These are phyloP conservation scores for Starmerella cellae DNA, from an alignment of 805 yeast species.

Conservation along the genomic window DNA sequence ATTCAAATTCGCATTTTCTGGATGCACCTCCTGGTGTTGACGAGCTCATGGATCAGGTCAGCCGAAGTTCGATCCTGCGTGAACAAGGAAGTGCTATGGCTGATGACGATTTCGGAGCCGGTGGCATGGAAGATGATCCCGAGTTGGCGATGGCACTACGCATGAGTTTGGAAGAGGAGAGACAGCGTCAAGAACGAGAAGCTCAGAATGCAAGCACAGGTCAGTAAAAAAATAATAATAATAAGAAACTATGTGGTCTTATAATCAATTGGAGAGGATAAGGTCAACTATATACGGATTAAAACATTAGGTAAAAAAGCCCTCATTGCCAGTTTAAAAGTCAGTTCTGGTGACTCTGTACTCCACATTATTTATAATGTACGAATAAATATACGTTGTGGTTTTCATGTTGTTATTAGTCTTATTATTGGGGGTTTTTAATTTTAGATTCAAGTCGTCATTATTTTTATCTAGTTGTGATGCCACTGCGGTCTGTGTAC, in stretches of 20 bases:
- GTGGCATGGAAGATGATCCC: conserved; percentile 54
- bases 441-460: no score
- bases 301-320: no score
- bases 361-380: no score
- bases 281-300: no score
- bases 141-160: conserved; percentile 93
- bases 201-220: conserved; percentile 1
- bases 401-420: no score
- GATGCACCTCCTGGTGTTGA: conserved; percentile 83
- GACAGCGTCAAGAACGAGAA: conserved; percentile 38
- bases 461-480: conserved; percentile 26
- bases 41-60: conserved; percentile 67
- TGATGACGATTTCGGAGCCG: conserved; percentile 32
- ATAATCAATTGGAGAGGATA: no score
- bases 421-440: no score
- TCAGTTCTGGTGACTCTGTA: no score
- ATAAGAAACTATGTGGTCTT: no score
- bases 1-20: conserved; percentile 55
- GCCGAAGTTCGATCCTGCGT: conserved; percentile 54
- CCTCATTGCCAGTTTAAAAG: no score
- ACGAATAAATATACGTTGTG: no score
- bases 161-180: conserved; percentile 88
- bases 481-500: conserved; percentile 80
- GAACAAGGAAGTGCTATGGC: conserved; percentile 30
- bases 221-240: background rate